Conservation (phyloP, 2,329 filamentous ascomycete species). For the Phaeomoniella chlamydospora region DNA sequence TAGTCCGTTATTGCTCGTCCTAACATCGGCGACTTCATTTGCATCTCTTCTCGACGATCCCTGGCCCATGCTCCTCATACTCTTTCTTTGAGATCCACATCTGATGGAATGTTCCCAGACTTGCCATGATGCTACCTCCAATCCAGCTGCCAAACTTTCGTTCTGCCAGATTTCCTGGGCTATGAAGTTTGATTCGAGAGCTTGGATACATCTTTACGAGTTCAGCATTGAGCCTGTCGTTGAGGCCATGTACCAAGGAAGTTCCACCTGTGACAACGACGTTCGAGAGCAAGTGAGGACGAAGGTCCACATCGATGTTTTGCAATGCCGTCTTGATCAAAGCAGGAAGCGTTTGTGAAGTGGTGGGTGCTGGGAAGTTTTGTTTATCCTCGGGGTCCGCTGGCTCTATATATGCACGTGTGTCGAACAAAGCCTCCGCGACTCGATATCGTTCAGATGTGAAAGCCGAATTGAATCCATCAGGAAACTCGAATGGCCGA, state of each 20-base stretch:
- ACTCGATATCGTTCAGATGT: constrained; percentile 74
- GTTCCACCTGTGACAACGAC: constrained; percentile 86
- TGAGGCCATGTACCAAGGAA: constrained; percentile 79
- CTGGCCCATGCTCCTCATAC: constrained; percentile 85
- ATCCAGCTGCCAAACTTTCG: constrained; percentile 90
- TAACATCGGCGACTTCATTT: too few species aligned
- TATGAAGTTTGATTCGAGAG: constrained; percentile 74
- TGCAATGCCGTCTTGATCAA: constrained; percentile 65
- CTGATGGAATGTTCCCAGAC: constrained; percentile 94
- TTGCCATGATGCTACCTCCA: constrained; percentile 87
- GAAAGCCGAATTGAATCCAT: constrained; percentile 93
- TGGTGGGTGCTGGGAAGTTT: constrained; percentile 38
- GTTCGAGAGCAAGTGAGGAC: constrained; percentile 69
- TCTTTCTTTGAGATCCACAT: constrained; percentile 99
- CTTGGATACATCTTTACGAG: constrained; percentile 69
- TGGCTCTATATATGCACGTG: constrained; percentile 52
- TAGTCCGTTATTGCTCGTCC: too few species aligned
- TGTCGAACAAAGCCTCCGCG: constrained; percentile 83
- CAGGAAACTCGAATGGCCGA: constrained; percentile 90
- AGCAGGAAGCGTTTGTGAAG: constrained; percentile 68
- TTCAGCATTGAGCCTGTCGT: constrained; percentile 77
- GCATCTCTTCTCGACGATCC: constrained; percentile 91
- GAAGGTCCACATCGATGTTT: constrained; percentile 77
- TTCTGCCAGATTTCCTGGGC: constrained; percentile 74
- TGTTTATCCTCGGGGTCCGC: constrained; percentile 18